phyloP scores from a whole-genome alignment of 1,284 basidiomycete genomes.

The Mycena citricolor region DNA sequence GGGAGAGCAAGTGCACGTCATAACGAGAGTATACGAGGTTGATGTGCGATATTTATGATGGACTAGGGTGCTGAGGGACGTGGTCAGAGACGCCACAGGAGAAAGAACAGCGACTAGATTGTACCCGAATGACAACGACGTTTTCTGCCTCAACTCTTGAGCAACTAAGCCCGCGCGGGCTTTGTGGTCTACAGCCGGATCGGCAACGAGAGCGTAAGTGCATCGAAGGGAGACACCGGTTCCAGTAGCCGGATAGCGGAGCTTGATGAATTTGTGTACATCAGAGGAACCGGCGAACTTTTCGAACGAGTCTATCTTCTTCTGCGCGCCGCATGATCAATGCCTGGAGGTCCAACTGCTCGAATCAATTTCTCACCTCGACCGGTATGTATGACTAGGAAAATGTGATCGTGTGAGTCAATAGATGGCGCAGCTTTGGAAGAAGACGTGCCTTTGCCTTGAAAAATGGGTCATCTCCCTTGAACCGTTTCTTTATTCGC shows the following conservation, averaged over 20 bases:
- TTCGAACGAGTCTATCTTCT: slow-evolving; percentile 1
- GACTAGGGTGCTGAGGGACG: neutral
- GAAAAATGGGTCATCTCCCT: slow-evolving; percentile 6
- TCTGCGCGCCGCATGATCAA: neutral
- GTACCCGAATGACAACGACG: slow-evolving; percentile 13
- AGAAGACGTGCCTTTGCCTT: neutral
- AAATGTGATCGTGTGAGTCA: neutral
- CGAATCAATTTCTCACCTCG: too few species aligned
- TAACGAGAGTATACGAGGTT: slow-evolving; percentile 6
- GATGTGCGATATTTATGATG: neutral
- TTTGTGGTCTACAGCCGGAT: slow-evolving; percentile 15
- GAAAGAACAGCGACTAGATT: neutral
- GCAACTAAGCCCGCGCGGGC: slow-evolving; percentile 10
- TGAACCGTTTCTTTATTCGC: slow-evolving; percentile 16
- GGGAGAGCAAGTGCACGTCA: slow-evolving; percentile 14
- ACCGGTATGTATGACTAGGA: too few species aligned
- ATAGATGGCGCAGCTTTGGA: neutral
- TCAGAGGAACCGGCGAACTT: slow-evolving; percentile 7
- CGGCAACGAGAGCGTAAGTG: slow-evolving; percentile 19
- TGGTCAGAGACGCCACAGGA: neutral
- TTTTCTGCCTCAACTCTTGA: slow-evolving; percentile 11
- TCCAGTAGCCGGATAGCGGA: slow-evolving; percentile 2
- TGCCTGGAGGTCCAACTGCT: neutral
- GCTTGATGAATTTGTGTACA: slow-evolving; percentile 15
- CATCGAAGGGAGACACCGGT: slow-evolving; percentile 9